Conservation (phyloP, 192 early-diverging fungal species). For the Coemansia sp. region DNA sequence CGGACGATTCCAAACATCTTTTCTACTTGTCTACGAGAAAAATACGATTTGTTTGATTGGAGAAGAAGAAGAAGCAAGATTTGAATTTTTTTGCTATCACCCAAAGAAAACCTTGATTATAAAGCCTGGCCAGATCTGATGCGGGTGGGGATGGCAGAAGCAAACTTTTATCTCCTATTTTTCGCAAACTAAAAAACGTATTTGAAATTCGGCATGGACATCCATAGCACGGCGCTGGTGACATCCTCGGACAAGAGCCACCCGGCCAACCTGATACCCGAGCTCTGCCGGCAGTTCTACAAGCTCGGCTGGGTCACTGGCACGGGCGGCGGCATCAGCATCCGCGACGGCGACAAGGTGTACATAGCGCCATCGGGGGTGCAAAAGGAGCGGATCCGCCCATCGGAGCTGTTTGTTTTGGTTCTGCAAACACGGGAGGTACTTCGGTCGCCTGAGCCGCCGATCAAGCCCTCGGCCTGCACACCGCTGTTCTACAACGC, state of each 20-base stretch:
- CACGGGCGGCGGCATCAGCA: conserved; percentile 89
- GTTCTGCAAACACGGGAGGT: conserved; percentile 57
- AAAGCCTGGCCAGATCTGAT: too few species aligned
- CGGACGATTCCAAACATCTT: conserved; percentile 37
- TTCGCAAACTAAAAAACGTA: too few species aligned
- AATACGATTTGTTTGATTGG: neutral
- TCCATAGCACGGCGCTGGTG: conserved; percentile 47
- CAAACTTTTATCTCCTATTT: neutral
- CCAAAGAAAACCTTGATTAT: too few species aligned
- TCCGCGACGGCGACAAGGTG: conserved; percentile 68
- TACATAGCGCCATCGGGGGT: conserved; percentile 94
- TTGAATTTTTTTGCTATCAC: too few species aligned
- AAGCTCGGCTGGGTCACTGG: conserved; percentile 93
- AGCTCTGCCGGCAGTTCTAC: conserved; percentile 89
- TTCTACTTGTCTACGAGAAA: neutral
- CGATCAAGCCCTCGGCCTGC: conserved; percentile 85
- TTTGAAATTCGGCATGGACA: too few species aligned
- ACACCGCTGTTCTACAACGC: conserved; percentile 95
- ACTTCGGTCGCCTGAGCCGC: conserved; percentile 66
- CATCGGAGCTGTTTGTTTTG: conserved; percentile 86
- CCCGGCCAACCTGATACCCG: conserved; percentile 88
- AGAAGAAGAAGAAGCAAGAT: conserved; percentile 1
- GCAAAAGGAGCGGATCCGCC: conserved; percentile 90
- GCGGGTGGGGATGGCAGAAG: too few species aligned
- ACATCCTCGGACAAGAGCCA: conserved; percentile 61